These are phyloP conservation scores for Chlorencoelia australis DNA, from an alignment of 2,329 filamentous ascomycete genomes.

Conservation along the genomic window DNA sequence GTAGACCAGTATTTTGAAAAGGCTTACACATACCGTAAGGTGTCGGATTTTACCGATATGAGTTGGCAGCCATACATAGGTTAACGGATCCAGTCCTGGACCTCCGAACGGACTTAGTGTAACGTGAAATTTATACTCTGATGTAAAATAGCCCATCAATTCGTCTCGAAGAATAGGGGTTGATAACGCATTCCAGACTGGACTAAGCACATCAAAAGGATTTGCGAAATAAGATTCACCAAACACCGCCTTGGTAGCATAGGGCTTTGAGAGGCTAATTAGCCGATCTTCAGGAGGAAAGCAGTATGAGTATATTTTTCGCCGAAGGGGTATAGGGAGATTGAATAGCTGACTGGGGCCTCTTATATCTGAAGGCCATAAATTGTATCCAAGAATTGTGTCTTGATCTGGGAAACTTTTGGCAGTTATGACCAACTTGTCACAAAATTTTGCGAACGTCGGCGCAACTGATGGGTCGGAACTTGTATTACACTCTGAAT, in stretches of 20 bases:
- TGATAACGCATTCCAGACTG: conserved; percentile 15
- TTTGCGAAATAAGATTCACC: conserved; percentile 17
- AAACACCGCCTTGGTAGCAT: conserved; percentile 20
- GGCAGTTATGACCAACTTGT: no score
- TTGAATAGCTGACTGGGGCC: conserved; percentile 13
- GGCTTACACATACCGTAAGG: no score
- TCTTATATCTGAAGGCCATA: no score
- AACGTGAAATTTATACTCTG: conserved; percentile 24
- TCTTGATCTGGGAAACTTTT: no score
- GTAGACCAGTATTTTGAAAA: no score
- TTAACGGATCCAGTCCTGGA: conserved; percentile 19
- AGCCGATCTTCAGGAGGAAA: conserved; percentile 17
- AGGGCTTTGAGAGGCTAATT: conserved; percentile 19
- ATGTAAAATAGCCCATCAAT: conserved; percentile 26
- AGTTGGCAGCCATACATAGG: conserved; percentile 18
- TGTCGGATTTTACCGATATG: conserved; percentile 19
- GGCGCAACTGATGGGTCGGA: no score
- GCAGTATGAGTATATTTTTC: conserved; percentile 20
- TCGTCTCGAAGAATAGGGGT: conserved; percentile 17
- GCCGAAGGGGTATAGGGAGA: conserved; percentile 14
- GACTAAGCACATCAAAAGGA: conserved; percentile 19
- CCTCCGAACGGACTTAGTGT: conserved; percentile 20
- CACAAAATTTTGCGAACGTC: no score
- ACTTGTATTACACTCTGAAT: no score
- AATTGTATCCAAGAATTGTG: no score